Base-by-base conservation (phyloP, 2,329 filamentous ascomycete species). In the Aspergillus brasiliensis region DNA sequence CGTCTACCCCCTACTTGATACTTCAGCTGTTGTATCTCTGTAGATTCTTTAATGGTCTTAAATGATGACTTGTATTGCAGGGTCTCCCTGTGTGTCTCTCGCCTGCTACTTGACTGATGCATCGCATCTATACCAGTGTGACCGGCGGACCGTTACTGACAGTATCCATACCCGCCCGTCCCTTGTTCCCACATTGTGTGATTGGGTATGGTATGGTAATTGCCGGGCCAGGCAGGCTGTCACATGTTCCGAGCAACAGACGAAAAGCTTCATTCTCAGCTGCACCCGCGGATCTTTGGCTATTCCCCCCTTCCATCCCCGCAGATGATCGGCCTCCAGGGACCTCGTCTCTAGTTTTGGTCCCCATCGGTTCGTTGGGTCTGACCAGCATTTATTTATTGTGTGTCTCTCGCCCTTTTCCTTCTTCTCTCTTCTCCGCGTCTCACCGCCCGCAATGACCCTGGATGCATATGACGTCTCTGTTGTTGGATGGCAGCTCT, bases 401-500 rank as follows among this genome's bases (percentile, higher is more conserved):
- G 46, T 28, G 25, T 27, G 25, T 51, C 46, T 46, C 25, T 59
- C 38, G 21, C 52, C 19, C 37, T 49, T 51, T 55, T 57, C 55
- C 52, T 27, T 56, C 38, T 47, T 60, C 48, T 21, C 56, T 48
- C 28, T 57, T 47, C 37, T 49, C 28, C 51, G 40, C 57, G 48
- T 34, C 51, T 65, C 60, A 61, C 62, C 65, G 62, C 68, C 65
- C 71, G 69, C 71, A 68, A 72, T 74, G 71, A 69, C 62, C 68
- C 51, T 69, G 67, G 64, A 66, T 65, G 64, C 63, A 63, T 67
- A 74, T 73, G 72, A 74, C 67, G 69, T 71, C 69, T 67, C 67
- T 70, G 65, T 77, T 82, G 78, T 77, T 82, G 78, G 71, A 82
- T 82, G 80, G 80, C 80, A 78, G 80, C 80, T 71, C 73, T 82